A percentile compares a stretch with the other conserved stretches of the same genome.
Conservation (phyloP, 305 asterid species). For the Fraxinus floribunda region DNA sequence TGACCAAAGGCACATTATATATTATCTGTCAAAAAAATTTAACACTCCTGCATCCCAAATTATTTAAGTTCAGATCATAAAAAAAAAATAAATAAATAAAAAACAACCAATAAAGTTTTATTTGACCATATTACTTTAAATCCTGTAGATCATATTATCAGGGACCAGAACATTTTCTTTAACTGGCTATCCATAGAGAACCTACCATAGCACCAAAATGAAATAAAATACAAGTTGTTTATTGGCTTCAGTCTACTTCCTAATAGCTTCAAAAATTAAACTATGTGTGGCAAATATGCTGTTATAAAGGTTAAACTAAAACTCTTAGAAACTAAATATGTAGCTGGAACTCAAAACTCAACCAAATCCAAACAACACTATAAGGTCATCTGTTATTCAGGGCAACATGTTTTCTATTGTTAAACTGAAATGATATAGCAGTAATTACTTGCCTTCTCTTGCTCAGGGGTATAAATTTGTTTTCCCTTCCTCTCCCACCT, state of each 20-base stretch:
- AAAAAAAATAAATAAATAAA: too few relatives aligned
- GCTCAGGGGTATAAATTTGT: constrained; percentile 73
- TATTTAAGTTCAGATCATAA: background rate
- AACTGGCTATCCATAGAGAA: background rate
- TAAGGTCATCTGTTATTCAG: constrained; percentile 12
- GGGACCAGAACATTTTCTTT: background rate
- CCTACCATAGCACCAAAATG: background rate
- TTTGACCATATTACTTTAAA: background rate
- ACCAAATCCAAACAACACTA: constrained; percentile 2
- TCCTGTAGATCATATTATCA: constrained; percentile 13
- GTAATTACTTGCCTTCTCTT: constrained; percentile 65
- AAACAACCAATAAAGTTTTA: constrained; percentile 10
- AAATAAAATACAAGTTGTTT: background rate
- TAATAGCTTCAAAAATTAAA: background rate
- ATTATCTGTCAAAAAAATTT: constrained; percentile 12
- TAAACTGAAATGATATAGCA: constrained; percentile 21
- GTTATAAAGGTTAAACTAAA: background rate
- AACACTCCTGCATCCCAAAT: background rate
- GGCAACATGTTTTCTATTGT: constrained; percentile 10
- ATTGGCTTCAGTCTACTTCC: constrained; percentile 6
- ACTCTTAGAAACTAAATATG: constrained; percentile 9
- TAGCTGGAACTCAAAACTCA: constrained; percentile 22
- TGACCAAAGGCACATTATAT: constrained; percentile 18
- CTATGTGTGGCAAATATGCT: background rate
- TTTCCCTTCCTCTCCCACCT: constrained; percentile 98